Percentiles rank a stretch among this genome's conserved stretches.
These are phyloP conservation scores for Seiridium cupressi DNA, from an alignment of 2,329 filamentous ascomycete genomes.

Conservation along the genomic window DNA sequence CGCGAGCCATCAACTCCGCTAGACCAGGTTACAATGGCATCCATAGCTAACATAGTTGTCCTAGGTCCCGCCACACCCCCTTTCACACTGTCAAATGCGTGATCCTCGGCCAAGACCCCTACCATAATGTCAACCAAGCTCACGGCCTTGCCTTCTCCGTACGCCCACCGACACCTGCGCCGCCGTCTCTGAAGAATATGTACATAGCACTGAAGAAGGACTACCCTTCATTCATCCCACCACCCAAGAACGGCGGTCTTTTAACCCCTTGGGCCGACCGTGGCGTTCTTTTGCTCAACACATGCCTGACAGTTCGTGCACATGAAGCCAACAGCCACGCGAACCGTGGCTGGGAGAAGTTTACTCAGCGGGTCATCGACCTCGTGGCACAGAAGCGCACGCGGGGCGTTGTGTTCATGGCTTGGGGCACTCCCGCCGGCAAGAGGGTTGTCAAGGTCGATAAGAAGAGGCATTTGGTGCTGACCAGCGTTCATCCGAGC, in stretches of 20 bases:
- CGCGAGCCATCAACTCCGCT: neutral
- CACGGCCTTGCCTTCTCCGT: conserved; percentile 97
- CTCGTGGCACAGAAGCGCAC: conserved; percentile 74
- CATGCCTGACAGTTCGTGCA: conserved; percentile 88
- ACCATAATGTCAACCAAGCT: conserved; percentile 93
- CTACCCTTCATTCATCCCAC: conserved; percentile 75
- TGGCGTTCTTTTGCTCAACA: conserved; percentile 91
- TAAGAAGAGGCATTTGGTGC: conserved; percentile 70
- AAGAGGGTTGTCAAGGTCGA: conserved; percentile 77
- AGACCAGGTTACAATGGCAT: neutral
- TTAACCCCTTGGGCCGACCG: conserved; percentile 92
- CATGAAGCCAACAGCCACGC: conserved; percentile 85
- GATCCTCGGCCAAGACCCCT: conserved; percentile 93
- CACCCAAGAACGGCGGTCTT: conserved; percentile 75
- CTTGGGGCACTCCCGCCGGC: conserved; percentile 85
- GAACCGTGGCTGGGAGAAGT: conserved; percentile 85
- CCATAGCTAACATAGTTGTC: neutral
- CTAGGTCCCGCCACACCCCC: conserved; percentile 89
- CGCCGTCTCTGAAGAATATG: conserved; percentile 90
- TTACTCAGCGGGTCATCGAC: conserved; percentile 91
- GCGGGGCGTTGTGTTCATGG: conserved; percentile 87
- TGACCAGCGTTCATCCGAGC: conserved; percentile 88
- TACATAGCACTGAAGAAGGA: conserved; percentile 85
- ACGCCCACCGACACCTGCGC: conserved; percentile 80
- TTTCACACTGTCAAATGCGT: conserved; percentile 87